Base-by-base conservation (phyloP, 257 asterid species). In the Solanum sitiens region DNA sequence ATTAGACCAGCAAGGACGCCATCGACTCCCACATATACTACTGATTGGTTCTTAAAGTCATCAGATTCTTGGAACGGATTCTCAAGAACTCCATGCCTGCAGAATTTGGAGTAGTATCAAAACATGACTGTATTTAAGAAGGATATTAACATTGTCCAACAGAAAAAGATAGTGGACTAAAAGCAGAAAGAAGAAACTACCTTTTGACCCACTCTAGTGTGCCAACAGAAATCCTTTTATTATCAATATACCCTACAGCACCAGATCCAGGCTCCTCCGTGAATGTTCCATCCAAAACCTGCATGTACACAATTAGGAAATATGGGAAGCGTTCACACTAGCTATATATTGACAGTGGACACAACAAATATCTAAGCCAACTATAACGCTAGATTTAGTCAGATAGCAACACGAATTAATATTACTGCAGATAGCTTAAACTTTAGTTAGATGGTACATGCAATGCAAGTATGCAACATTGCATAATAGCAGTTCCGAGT, bases 261-360 rank as follows among this genome's bases (percentile, higher is more conserved):
- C 99, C 99, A 86, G 99, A 97, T 86, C 99, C 99, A 74, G 99
- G 99, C 91, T 97, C 99, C 94, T 97, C 99, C 63, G 87, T 89
- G 87, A 91, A 97, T 88, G 99, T 92, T 90, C 99, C 98, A 88
- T 94, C 99, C 13, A 50, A 89, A 53, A 91, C 95, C 99, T 97
- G 92, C 91, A 92, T 89, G 84, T 20, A 86, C 71, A 30, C 87
- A 50, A 42, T 82, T 53, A 32, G 50, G 71, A 50, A 15, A 32
- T 47, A 45, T 47, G 72, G 44, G 50, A 30, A 32, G 11, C 3
- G 20, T 18, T 6, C 53, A 86, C 68, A 59, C 88, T 72, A 71
- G 25, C 73, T 32, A 40, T 23, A 53, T 35, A 23, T 20, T 73
- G 83, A 50, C 71, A 33, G 44, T 9, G 45, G 47, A 73, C 53